These are phyloP conservation scores for Phytophthora foliorum DNA, from an alignment of 352 stramenopile species.

Conservation along the genomic window DNA sequence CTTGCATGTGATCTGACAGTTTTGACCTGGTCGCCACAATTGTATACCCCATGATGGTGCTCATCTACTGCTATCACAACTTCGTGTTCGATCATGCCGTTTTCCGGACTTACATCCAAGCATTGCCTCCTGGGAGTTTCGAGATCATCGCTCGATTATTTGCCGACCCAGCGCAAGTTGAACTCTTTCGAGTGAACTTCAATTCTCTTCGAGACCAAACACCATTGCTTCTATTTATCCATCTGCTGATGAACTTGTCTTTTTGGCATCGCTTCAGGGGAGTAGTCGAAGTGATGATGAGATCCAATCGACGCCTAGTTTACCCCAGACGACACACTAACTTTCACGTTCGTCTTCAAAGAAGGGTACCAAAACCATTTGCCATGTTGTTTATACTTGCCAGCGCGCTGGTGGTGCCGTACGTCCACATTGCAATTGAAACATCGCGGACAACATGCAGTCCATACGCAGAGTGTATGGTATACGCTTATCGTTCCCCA, in stretches of 20 bases:
- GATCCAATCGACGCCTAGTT: constrained; percentile 31
- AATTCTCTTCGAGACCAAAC: constrained; percentile 42
- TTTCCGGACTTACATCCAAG: constrained; percentile 31
- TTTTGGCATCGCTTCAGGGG: constrained; percentile 35
- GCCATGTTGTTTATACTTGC: constrained; percentile 27
- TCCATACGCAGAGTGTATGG: constrained; percentile 27
- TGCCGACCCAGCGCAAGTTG: constrained; percentile 42
- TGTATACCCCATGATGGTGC: constrained; percentile 38
- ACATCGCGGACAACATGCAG: constrained; percentile 21
- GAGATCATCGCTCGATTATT: constrained; percentile 44
- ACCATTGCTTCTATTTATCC: constrained; percentile 32
- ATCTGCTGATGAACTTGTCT: constrained; percentile 38
- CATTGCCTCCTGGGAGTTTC: constrained; percentile 34
- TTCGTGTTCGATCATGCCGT: constrained; percentile 46
- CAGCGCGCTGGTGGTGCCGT: constrained; percentile 24
- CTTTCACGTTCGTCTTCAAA: constrained; percentile 15
- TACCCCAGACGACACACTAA: constrained; percentile 35
- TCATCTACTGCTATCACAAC: constrained; percentile 42
- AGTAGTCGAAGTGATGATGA: constrained; percentile 26
- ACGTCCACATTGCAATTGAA: constrained; percentile 26
- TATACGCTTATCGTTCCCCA: constrained; percentile 36
- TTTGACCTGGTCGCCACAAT: constrained; percentile 53
- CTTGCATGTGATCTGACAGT: constrained; percentile 10
- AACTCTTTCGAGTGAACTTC: constrained; percentile 42
- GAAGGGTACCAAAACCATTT: constrained; percentile 30